Conservation (phyloP, 2,329 filamentous ascomycete genomes). For the Paracamarosporium sp. region DNA sequence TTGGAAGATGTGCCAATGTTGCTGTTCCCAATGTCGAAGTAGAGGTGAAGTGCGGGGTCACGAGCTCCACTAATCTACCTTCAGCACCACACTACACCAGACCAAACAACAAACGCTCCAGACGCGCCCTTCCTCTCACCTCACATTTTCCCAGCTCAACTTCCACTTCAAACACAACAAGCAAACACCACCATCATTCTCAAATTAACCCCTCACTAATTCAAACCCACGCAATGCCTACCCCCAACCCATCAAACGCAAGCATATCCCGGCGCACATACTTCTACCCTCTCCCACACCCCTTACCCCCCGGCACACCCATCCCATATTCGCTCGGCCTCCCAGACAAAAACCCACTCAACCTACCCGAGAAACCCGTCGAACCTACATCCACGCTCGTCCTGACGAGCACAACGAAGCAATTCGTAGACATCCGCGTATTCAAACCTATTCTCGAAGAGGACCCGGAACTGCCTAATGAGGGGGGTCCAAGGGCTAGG, state of each 20-base stretch:
- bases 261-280: conserved; percentile 64
- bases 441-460: conserved; percentile 34
- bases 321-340: conserved; percentile 38
- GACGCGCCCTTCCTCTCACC: neutral
- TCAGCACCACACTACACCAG: neutral
- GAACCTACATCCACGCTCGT: conserved; percentile 72
- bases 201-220: conserved; percentile 4
- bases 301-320: conserved; percentile 28
- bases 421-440: conserved; percentile 69
- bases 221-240: conserved; percentile 6
- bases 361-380: conserved; percentile 22
- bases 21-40: neutral
- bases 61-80: neutral
- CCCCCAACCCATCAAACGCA: conserved; percentile 12
- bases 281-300: conserved; percentile 63
- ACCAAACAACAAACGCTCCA: neutral
- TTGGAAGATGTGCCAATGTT: too few species aligned
- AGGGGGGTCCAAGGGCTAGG: conserved; percentile 36
- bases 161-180: neutral
- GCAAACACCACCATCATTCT: neutral
- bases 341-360: conserved; percentile 31
- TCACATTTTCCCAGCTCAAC: neutral
- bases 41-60: neutral
- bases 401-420: conserved; percentile 63
- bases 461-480: conserved; percentile 26